Percentiles rank a stretch among this genome's conserved stretches.
Conservation (phyloP, 257 asterid genomes). For the Gentiana dahurica region DNA sequence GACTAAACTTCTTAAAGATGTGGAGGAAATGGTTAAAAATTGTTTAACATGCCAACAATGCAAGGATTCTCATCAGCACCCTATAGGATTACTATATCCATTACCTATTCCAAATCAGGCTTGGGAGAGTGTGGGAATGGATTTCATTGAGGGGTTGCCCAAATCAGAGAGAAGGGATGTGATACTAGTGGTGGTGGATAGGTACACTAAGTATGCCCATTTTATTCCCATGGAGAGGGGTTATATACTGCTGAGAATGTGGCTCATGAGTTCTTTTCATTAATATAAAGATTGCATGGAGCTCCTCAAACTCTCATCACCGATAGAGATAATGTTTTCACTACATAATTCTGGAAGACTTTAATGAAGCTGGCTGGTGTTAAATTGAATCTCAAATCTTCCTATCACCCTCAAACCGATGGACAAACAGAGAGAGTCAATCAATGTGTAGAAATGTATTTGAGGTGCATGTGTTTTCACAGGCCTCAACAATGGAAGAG, state of each 20-base stretch:
- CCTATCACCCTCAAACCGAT: not conserved
- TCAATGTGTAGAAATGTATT: not conserved
- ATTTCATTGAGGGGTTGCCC: not conserved
- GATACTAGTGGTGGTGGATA: not conserved
- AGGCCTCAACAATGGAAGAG: not conserved
- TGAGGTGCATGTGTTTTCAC: not conserved
- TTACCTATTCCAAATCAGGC: not conserved
- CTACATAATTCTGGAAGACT: not conserved
- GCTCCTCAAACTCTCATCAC: too few species aligned
- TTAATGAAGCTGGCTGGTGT: too few species aligned
- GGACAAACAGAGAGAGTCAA: too few species aligned
- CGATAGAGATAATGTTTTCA: too few species aligned
- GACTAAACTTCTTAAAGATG: not conserved
- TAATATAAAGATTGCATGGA: not conserved
- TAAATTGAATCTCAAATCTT: not conserved
- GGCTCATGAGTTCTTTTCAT: not conserved
- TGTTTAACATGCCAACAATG: not conserved
- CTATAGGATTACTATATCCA: not conserved
- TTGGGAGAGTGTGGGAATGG: not conserved
- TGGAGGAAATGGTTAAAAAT: not conserved
- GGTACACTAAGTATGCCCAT: not conserved
- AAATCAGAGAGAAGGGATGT: not conserved
- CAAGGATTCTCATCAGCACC: not conserved
- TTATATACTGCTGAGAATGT: not conserved
- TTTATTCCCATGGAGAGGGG: not conserved